These are phyloP conservation scores for Cladosporium colombiae DNA, from an alignment of 2,329 filamentous ascomycete species.

Conservation along the genomic window DNA sequence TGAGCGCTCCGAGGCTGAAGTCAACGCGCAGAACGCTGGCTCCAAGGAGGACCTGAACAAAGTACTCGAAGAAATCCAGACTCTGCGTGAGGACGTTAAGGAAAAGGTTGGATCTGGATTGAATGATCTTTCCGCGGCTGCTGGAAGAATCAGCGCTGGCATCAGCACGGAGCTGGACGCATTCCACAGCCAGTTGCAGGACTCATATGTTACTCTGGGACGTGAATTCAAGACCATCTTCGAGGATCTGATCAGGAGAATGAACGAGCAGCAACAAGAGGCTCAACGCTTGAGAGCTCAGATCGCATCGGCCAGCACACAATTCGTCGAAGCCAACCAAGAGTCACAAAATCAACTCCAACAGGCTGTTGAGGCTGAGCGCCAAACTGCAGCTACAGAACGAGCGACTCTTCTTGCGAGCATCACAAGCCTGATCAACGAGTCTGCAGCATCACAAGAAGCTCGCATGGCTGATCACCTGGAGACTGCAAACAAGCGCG, in stretches of 20 bases:
- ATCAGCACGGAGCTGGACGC: conserved; percentile 80
- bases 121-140: conserved; percentile 77
- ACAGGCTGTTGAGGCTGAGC: conserved; percentile 73
- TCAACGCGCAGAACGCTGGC: conserved; percentile 66
- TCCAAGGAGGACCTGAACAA: conserved; percentile 85
- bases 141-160: conserved; percentile 84
- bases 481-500: conserved; percentile 59
- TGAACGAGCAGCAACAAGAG: conserved; percentile 75
- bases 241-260: conserved; percentile 73
- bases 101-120: conserved; percentile 80
- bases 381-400: conserved; percentile 69
- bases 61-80: conserved; percentile 89
- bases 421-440: conserved; percentile 74
- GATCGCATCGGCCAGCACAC: conserved; percentile 68
- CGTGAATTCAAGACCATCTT: conserved; percentile 85
- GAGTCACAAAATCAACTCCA: conserved; percentile 67
- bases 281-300: conserved; percentile 71
- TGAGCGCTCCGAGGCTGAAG: conserved; percentile 64
- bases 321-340: conserved; percentile 68
- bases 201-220: conserved; percentile 80
- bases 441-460: conserved; percentile 73
- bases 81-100: conserved; percentile 86
- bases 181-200: conserved; percentile 83
- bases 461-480: conserved; percentile 68
- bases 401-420: conserved; percentile 72